These are phyloP conservation scores for Microstegium vimineum DNA, from an alignment of 176 grass and related monocot genomes.

Conservation along the genomic window DNA sequence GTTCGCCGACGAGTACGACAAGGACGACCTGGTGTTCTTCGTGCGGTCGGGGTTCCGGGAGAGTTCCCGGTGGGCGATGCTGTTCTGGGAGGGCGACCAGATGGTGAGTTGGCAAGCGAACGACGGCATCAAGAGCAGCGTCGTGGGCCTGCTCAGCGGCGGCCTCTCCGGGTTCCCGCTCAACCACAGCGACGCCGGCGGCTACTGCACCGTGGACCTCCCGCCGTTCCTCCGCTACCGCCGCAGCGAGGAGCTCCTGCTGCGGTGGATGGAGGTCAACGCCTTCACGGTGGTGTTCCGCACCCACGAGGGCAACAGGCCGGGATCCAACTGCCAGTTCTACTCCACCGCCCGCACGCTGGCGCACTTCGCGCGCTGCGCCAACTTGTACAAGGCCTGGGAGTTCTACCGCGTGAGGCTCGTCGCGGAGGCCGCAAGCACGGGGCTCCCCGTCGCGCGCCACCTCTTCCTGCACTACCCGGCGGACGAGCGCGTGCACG, in stretches of 20 bases:
- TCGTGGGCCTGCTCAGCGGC: slow-evolving; percentile 80
- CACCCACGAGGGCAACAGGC: slow-evolving; percentile 91
- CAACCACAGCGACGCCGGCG: slow-evolving; percentile 92
- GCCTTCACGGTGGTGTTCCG: slow-evolving; percentile 83
- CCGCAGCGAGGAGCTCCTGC: slow-evolving; percentile 81
- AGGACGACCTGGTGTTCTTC: slow-evolving; percentile 86
- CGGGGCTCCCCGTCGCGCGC: slow-evolving; percentile 63
- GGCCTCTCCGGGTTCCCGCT: slow-evolving; percentile 90
- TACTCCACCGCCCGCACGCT: slow-evolving; percentile 61
- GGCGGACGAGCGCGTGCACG: slow-evolving; percentile 51
- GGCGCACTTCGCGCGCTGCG: slow-evolving; percentile 79
- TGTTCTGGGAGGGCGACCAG: slow-evolving; percentile 97
- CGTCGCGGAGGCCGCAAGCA: slow-evolving; percentile 55
- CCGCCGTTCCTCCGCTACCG: slow-evolving; percentile 78
- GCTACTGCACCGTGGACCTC: slow-evolving; percentile 81
- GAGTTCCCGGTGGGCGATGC: slow-evolving; percentile 79
- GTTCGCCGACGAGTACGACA: slow-evolving; percentile 60
- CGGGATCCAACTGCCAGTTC: slow-evolving; percentile 75
- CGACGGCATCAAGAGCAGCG: slow-evolving; percentile 97
- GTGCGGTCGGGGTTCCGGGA: slow-evolving; percentile 79
- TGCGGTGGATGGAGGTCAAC: slow-evolving; percentile 89
- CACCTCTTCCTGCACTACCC: slow-evolving; percentile 92
- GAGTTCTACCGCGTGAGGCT: slow-evolving; percentile 74
- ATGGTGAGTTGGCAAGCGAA: slow-evolving; percentile 98
- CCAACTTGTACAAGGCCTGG: slow-evolving; percentile 89